Base-by-base conservation (phyloP, 2,329 filamentous ascomycete genomes). In the Daldinia sp. region DNA sequence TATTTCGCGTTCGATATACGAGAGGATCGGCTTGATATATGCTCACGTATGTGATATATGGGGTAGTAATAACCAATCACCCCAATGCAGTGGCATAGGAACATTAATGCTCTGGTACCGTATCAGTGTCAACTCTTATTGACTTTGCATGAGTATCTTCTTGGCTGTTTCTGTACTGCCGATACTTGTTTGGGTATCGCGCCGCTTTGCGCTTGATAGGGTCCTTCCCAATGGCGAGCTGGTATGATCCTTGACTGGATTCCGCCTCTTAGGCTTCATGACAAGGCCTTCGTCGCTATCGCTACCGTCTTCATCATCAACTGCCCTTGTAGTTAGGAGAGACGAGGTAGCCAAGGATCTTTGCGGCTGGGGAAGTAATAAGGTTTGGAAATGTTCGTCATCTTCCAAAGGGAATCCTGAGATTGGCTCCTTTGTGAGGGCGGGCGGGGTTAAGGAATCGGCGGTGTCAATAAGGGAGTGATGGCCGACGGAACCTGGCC, bases 121-220 rank as follows among this genome's bases (percentile, higher is more conserved):
- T 21, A 25, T 13, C 35, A 13, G 10, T 19, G 34, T 9, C 19
- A 19, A 29, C 19, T n/a, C 30, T 41, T 53, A 71, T 64, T 75
- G 77, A 62, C 75, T 75, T 63, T 77, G 73, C 50, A 79, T 70
- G 35, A 77, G 66, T 15, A 86, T 72, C 72, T 87, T 87, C 77
- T 87, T 89, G 35, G 87, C 87, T 41, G 87, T 89, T 68, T 88
- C 87, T 1, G 85, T 87, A 71, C 86, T 88, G 29, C 82, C 84
- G 25, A 85, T 83, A 67, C 85, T 87, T 1, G 83, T 84, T 68
- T 87, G 86, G 0, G 86, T 89, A 67, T 86, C 84, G 29, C 87
- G 81, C 58, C 86, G 79, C 62, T 77, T 78, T 2, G 80, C 76
- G 45, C 76, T 77, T 52, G 77, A 67, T 8, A 74, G 54, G 39